A percentile compares a stretch with the other conserved stretches of the same genome.
Evolutionary conservation across 2,329 filamentous ascomycete species (phyloP).

Genomic region (Dactylellina haptotyla): DNA sequence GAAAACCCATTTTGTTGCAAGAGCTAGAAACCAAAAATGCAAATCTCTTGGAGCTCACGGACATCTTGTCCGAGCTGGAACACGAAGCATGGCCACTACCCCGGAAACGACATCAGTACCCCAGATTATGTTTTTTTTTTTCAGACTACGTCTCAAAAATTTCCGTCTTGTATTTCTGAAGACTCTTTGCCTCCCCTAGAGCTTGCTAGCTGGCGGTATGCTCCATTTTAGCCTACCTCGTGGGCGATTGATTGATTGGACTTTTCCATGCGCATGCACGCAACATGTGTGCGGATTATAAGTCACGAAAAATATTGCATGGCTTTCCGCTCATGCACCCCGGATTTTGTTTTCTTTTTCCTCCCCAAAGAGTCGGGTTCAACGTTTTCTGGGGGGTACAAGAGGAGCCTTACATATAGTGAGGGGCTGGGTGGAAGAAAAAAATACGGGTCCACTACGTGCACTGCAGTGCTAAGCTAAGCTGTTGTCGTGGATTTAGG

Average conservation of each 20-base stretch:
- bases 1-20: too few relatives aligned
- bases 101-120: not conserved
- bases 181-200: not conserved
- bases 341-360: constrained; percentile 52
- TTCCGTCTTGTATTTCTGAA: not conserved
- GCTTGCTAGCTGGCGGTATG: not conserved
- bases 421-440: not conserved
- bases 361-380: constrained; percentile 41
- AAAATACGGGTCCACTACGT: too few relatives aligned
- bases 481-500: not conserved
- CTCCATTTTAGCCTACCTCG: not conserved
- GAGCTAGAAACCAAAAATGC: too few relatives aligned
- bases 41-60: too few relatives aligned
- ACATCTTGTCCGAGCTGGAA: too few relatives aligned
- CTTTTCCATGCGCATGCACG: not conserved
- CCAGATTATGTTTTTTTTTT: not conserved
- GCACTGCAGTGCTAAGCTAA: too few relatives aligned
- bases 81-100: not conserved
- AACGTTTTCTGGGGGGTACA: constrained; percentile 21
- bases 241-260: not conserved
- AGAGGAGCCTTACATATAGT: too few relatives aligned
- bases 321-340: constrained; percentile 30
- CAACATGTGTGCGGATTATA: not conserved
- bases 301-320: not conserved
- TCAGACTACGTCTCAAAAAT: not conserved